Evolutionary conservation across 2,329 filamentous ascomycete species (phyloP).

Genomic region (Alternaria longipes): DNA sequence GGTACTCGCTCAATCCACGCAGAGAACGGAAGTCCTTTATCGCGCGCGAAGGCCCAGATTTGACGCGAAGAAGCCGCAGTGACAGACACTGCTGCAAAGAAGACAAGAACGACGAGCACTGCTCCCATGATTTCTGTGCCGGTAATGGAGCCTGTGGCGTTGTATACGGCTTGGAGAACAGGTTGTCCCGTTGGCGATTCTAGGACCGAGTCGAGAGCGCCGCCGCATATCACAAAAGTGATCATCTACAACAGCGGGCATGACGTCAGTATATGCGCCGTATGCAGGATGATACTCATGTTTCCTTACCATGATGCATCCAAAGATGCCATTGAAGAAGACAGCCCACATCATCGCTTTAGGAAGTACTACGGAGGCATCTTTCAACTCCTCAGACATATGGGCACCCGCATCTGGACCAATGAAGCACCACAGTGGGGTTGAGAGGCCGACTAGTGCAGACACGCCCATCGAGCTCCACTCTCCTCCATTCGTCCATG

Average conservation of each 20-base stretch:
- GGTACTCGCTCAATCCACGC: slow-evolving; percentile 35
- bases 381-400: slow-evolving; percentile 47
- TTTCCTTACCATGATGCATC: slow-evolving; percentile 41
- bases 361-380: slow-evolving; percentile 43
- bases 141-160: slow-evolving; percentile 33
- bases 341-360: slow-evolving; percentile 52
- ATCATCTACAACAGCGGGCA: slow-evolving; percentile 9
- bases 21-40: slow-evolving; percentile 35
- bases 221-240: slow-evolving; percentile 42
- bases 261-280: not conserved
- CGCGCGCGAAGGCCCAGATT: slow-evolving; percentile 34
- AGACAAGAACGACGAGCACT: slow-evolving; percentile 35
- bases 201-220: slow-evolving; percentile 44
- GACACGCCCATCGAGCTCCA: slow-evolving; percentile 56
- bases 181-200: slow-evolving; percentile 29
- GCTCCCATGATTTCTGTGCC: slow-evolving; percentile 36
- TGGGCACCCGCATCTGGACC: slow-evolving; percentile 51
- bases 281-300: not conserved
- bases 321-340: slow-evolving; percentile 49
- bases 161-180: slow-evolving; percentile 37
- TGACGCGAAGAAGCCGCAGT: slow-evolving; percentile 41
- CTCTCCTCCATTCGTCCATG: slow-evolving; percentile 56
- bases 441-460: slow-evolving; percentile 50
- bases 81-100: slow-evolving; percentile 48
- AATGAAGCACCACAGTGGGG: slow-evolving; percentile 46